Conservation (phyloP, 352 stramenopile genomes). For the Poterioochromonas sp. region DNA sequence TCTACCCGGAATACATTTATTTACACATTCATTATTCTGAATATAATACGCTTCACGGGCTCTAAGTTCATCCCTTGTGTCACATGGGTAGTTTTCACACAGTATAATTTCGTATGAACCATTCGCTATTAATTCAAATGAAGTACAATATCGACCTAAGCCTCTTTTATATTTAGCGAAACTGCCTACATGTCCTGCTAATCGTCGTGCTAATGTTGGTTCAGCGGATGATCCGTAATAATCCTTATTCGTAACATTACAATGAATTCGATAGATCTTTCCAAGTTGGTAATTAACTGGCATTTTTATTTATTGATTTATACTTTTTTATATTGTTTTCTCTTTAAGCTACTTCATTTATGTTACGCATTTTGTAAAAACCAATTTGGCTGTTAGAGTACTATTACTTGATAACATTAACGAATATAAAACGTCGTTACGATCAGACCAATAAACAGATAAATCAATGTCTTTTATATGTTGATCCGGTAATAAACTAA, state of each 20-base stretch:
- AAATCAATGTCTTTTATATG: neutral
- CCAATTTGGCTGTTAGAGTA: neutral
- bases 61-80: neutral
- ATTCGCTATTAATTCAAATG: neutral
- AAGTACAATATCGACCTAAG: neutral
- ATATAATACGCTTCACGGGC: neutral
- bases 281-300: neutral
- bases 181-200: neutral
- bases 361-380: neutral
- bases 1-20: neutral
- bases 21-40: neutral
- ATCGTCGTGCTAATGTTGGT: neutral
- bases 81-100: neutral
- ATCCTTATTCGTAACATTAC: neutral
- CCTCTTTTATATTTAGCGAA: neutral
- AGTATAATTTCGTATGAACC: neutral
- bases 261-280: neutral
- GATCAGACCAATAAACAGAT: neutral
- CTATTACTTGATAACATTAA: neutral
- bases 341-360: neutral
- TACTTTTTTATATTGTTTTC: neutral
- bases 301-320: neutral
- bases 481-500: neutral
- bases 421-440: neutral
- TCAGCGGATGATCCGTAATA: neutral